Evolutionary conservation across 2,329 filamentous ascomycete genomes (phyloP).

Genomic region (Pyrenophora tritici-repentis): DNA sequence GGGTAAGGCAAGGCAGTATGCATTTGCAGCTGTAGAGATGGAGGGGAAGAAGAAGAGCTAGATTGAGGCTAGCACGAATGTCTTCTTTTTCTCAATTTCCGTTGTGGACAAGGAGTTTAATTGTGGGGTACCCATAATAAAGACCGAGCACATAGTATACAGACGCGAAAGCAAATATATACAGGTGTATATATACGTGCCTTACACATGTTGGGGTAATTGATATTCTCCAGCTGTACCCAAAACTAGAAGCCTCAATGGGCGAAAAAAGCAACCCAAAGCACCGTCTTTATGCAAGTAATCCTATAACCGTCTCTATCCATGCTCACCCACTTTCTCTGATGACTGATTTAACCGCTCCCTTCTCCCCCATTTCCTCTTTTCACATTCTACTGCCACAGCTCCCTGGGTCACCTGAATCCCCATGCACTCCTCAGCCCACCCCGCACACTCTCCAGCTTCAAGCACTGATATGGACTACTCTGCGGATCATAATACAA

Average conservation of each 20-base stretch:
- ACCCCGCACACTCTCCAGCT: constrained; percentile 46
- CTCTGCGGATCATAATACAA: constrained; percentile 61
- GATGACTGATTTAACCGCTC: not conserved
- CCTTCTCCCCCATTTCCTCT: not conserved
- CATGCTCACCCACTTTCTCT: no score
- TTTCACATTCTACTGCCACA: not conserved
- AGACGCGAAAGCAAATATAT: no score
- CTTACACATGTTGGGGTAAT: not conserved
- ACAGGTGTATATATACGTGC: not conserved
- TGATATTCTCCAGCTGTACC: not conserved
- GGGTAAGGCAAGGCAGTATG: constrained; percentile 21
- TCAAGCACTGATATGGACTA: constrained; percentile 59
- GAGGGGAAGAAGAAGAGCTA: not conserved
- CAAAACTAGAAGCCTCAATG: not conserved
- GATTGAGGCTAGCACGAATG: not conserved
- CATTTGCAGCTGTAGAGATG: constrained; percentile 34
- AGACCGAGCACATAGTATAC: no score
- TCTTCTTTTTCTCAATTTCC: no score
- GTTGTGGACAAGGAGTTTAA: no score
- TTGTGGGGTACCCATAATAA: no score
- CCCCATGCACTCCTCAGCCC: constrained; percentile 48
- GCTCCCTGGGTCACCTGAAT: constrained; percentile 38
- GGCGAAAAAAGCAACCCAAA: not conserved
- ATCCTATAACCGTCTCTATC: no score
- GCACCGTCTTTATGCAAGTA: no score